Evolutionary conservation across 2,329 filamentous ascomycete species (phyloP), one percentile per base, ranked within the genome.

Genomic region (Eutypa lata): DNA sequence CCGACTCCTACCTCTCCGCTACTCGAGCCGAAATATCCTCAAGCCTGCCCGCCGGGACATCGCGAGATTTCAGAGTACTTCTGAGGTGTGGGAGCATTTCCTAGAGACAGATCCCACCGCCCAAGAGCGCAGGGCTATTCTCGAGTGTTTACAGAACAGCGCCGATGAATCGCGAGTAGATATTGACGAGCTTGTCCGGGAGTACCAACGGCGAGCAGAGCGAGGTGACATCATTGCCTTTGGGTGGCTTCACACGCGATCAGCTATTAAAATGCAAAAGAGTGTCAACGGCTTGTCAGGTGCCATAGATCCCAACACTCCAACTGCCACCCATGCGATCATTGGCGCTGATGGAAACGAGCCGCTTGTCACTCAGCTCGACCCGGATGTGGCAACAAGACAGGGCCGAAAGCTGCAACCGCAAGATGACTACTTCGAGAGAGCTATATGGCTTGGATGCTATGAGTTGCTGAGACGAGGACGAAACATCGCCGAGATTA

Each of bases 391-490:
- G 6, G 79, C 86, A n/a, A 86, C 85, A 37, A 83, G 94, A 55
- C 92, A 97, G 70, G 80, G 80, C 47, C 83, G 89, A 50, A 84
- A 80, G 48, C 76, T 97, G 40, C 88, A 96, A 66, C 82, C 86
- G 22, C 84, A 92, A 62, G 94, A 99, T 66, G 86, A 91, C 59
- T 92, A 87, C 64, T 94, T 93, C 57, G 94, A 99, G 73, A 84
- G 88, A 50, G 89, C 91, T 2, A 89, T 96, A 46, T 97, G 94
- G 92, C 80, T 92, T 55, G 88, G 90, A n/a, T 94, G 90, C 71
- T 97, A 91, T 76, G 91, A 96, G 69, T 89, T 96, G 77, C 77
- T 99, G 49, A 86, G 93, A 47, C 85, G 91, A 45, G 94, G 94
- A n/a, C 86, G 84, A 59, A 84, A 79, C 56, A 83, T 89, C 73